phyloP scores from a whole-genome alignment of 2,329 filamentous ascomycete species.

The Talaromyces sp. region DNA sequence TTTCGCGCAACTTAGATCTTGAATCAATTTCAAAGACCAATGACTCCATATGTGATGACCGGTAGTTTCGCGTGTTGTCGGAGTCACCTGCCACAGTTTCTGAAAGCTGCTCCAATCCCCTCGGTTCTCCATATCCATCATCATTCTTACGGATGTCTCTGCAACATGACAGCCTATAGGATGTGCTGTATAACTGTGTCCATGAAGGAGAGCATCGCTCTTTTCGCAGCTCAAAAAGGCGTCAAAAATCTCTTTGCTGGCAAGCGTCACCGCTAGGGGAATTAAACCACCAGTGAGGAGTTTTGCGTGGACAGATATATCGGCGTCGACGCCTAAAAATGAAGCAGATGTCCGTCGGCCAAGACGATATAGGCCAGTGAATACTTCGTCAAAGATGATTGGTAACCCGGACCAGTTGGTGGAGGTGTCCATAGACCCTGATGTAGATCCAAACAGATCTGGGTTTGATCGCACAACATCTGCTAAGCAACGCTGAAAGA shows the following conservation, averaged over 20 bases:
- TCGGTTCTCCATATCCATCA: slow-evolving; percentile 58
- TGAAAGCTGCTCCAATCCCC: slow-evolving; percentile 60
- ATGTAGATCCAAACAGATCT: slow-evolving; percentile 51
- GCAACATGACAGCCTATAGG: slow-evolving; percentile 78
- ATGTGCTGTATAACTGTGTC: slow-evolving; percentile 85
- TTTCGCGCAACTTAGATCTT: slow-evolving; percentile 55
- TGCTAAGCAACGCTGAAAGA: slow-evolving; percentile 73
- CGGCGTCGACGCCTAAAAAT: slow-evolving; percentile 66
- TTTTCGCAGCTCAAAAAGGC: slow-evolving; percentile 72
- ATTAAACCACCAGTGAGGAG: slow-evolving; percentile 77
- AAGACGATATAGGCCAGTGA: slow-evolving; percentile 80
- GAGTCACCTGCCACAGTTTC: slow-evolving; percentile 46
- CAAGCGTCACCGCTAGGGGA: slow-evolving; percentile 73
- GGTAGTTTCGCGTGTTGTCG: background rate
- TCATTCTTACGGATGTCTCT: slow-evolving; percentile 60
- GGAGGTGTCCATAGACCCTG: slow-evolving; percentile 21
- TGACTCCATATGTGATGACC: slow-evolving; percentile 60
- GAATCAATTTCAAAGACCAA: slow-evolving; percentile 65
- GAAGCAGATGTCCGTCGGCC: slow-evolving; percentile 69
- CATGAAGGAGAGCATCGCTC: slow-evolving; percentile 75
- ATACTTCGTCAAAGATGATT: slow-evolving; percentile 81
- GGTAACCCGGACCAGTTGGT: slow-evolving; percentile 69
- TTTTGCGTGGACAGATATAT: slow-evolving; percentile 80
- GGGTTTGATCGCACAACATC: slow-evolving; percentile 62
- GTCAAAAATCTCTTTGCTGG: slow-evolving; percentile 70